Evolutionary conservation across 1,139 yeast genomes (phyloP), one percentile per base, ranked within the genome.

Genomic region (Wickerhamomyces sp.): DNA sequence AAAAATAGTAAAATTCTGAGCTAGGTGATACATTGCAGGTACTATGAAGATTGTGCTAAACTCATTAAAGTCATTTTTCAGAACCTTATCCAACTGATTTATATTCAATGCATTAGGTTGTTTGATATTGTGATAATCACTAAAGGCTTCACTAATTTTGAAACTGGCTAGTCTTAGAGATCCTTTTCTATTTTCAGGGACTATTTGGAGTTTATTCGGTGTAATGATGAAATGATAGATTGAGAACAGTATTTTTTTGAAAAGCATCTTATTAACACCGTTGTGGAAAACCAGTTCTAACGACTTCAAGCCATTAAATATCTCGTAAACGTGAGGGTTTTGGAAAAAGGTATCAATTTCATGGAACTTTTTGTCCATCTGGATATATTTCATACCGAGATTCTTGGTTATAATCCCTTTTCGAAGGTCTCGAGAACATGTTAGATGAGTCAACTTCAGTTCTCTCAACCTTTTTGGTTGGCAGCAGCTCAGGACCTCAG

Each of bases 201-300:
- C 27, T 14, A 9, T 17, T 12, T 13, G 1, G 3, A n/a, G 6
- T 22, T 17, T 31, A 28, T 31, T 31, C 14, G 19, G 27, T 5
- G 16, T n/a, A 14, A 31, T 24, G 17, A 34, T 22, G 9, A 30
- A 19, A 7, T 33, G 18, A 31, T 36, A 27, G 3, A 44, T 3
- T 7, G 31, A 7, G 16, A 28, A 38, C 18, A 43, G 19, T 14
- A 44, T 36, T 18, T 42, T 38, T 36, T 31, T 42, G 21, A 44
- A 36, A 1, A 42, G 10, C 4, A 29, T 7, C 26, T 45, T 26
- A 26, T 33, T 42, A 19, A 38, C 33, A 1, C 45, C 44, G 36
- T 42, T 31, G 35, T 42, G 47, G 7, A 31, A 22, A 3, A 24
- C 36, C 7, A 44, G 6, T 8, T 34, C 29, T 3, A 42, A 18